phyloP scores from a whole-genome alignment of 805 yeast genomes.

The Lachancea lanzarotensis region DNA sequence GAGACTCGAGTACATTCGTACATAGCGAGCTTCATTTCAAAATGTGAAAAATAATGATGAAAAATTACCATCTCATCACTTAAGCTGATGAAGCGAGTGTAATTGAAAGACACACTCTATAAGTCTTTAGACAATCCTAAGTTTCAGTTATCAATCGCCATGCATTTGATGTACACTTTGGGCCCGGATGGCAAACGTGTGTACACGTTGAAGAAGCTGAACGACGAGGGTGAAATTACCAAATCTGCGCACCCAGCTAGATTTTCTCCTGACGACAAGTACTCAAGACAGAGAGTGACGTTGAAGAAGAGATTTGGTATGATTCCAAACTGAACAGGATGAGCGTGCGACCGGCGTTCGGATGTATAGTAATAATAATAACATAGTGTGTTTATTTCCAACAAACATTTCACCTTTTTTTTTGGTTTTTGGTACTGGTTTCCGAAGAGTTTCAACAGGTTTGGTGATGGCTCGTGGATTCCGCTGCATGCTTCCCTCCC shows the following conservation, averaged over 20 bases:
- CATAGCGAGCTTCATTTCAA: not conserved
- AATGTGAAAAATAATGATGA: not conserved
- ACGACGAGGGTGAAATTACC: slow-evolving; percentile 88
- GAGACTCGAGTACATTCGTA: no score
- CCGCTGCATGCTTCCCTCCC: no score
- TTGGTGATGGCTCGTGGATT: not conserved
- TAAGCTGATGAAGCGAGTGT: no score
- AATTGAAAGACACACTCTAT: no score
- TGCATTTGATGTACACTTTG: slow-evolving; percentile 99
- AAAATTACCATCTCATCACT: not conserved
- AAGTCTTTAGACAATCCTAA: no score
- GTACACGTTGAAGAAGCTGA: slow-evolving; percentile 80
- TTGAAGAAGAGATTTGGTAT: slow-evolving; percentile 88
- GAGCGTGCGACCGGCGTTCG: not conserved
- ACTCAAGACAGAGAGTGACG: slow-evolving; percentile 97
- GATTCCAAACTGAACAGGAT: slow-evolving; percentile 65
- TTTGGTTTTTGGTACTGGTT: no score
- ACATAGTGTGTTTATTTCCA: not conserved
- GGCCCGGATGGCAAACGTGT: slow-evolving; percentile 93
- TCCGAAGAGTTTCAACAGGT: no score
- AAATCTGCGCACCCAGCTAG: slow-evolving; percentile 99
- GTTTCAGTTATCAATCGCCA: slow-evolving; percentile 23
- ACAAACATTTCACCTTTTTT: no score
- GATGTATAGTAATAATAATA: slow-evolving; percentile 6
- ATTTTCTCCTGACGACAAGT: slow-evolving; percentile 98